phyloP scores from a whole-genome alignment of 768 basidiomycete genomes.

The Lactifluus hygrophoroides region DNA sequence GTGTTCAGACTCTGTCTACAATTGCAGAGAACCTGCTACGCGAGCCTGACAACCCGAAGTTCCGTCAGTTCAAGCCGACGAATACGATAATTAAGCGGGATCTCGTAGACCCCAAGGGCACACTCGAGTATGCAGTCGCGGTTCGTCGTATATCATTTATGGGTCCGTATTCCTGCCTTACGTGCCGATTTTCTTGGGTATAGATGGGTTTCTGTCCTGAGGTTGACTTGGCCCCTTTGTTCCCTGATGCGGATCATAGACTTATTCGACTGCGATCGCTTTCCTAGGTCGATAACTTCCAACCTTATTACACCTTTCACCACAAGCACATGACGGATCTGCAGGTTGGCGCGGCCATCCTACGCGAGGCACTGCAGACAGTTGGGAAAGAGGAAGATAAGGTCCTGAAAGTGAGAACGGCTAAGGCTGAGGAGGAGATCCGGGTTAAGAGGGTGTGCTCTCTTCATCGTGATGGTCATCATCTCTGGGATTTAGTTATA shows the following conservation, averaged over 20 bases:
- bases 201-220: slow-evolving; percentile 46
- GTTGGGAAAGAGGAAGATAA: slow-evolving; percentile 41
- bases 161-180: slow-evolving; percentile 37
- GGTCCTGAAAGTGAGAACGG: slow-evolving; percentile 40
- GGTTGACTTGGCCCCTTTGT: slow-evolving; percentile 29
- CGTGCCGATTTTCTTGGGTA: slow-evolving; percentile 28
- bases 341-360: slow-evolving; percentile 52
- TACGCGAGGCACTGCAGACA: slow-evolving; percentile 52
- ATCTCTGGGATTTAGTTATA: not conserved
- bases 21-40: slow-evolving; percentile 67
- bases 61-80: slow-evolving; percentile 65
- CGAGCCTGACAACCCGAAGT: slow-evolving; percentile 68
- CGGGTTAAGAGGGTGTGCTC: slow-evolving; percentile 47
- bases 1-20: slow-evolving; percentile 48
- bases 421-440: slow-evolving; percentile 49
- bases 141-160: slow-evolving; percentile 36
- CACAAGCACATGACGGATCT: slow-evolving; percentile 44
- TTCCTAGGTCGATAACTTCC: slow-evolving; percentile 55
- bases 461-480: not conserved
- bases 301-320: slow-evolving; percentile 65
- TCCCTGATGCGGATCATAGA: not conserved
- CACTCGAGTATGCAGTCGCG: slow-evolving; percentile 72
- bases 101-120: slow-evolving; percentile 61
- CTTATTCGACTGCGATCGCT: not conserved
- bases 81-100: slow-evolving; percentile 58